These are phyloP conservation scores for Talaromyces proteolyticus DNA, from an alignment of 495 filamentous ascomycete genomes.

Conservation along the genomic window DNA sequence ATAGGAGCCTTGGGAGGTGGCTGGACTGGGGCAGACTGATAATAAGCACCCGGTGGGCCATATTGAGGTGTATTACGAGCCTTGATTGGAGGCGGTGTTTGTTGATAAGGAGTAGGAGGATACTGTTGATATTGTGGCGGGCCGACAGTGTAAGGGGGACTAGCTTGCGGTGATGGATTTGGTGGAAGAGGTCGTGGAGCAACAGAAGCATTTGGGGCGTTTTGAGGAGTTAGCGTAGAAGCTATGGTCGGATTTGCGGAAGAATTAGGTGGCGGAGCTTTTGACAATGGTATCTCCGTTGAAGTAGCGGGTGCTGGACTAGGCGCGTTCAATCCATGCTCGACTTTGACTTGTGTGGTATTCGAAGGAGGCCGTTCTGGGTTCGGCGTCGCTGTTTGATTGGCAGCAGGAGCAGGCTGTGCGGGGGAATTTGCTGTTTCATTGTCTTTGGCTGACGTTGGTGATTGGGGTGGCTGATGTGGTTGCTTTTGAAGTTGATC, in stretches of 20 bases:
- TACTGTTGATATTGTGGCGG: conserved; percentile 23
- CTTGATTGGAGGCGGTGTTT: conserved; percentile 27
- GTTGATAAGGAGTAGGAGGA: conserved; percentile 24
- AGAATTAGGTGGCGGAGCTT: conserved; percentile 2
- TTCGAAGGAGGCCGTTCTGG: conserved; percentile 15
- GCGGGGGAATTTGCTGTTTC: conserved; percentile 24
- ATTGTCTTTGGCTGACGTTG: conserved; percentile 22
- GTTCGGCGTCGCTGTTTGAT: conserved; percentile 12
- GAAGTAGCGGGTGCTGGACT: conserved; percentile 18
- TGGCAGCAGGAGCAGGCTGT: conserved; percentile 5
- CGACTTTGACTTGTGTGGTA: conserved; percentile 26
- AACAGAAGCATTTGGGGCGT: conserved; percentile 7
- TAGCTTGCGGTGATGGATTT: conserved; percentile 10
- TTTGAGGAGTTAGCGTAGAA: conserved; percentile 4
- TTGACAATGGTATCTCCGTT: conserved; percentile 7
- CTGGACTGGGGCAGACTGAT: conserved; percentile 25
- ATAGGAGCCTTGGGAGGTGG: conserved; percentile 48
- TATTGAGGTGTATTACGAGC: conserved; percentile 28
- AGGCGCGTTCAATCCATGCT: conserved; percentile 14
- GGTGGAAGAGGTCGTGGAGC: conserved; percentile 11
- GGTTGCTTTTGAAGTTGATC: conserved; percentile 11
- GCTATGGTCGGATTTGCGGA: not conserved
- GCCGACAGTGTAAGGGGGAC: conserved; percentile 13
- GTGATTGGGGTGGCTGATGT: conserved; percentile 18
- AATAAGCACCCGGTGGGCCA: conserved; percentile 28